Evolutionary conservation across 345 rosid genomes (phyloP), one percentile per base, ranked within the genome.

Genomic region (Citrus cavaleriei): DNA sequence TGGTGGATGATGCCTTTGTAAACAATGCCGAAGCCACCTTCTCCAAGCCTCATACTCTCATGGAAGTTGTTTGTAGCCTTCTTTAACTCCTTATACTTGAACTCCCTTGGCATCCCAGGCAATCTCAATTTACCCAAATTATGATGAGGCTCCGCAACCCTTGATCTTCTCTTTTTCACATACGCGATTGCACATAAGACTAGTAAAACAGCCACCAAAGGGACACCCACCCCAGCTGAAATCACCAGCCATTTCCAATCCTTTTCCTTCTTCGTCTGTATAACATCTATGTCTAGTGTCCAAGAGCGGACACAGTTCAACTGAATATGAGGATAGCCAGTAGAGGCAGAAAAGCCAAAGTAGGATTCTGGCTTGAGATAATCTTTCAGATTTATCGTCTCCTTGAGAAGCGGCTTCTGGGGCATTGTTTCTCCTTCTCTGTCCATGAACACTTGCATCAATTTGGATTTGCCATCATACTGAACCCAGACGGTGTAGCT

Each of bases 21-120:
- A 32, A 89, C 90, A 37, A 87, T 82, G 9, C 88, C 89, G 59
- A 87, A 87, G 51, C 92, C 89, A 24, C 92, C 92, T 76, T 87
- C 86, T 0, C 90, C 92, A 3, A 87, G 87, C 81, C 64, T 86
- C 82, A 74, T 78, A 16, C 82, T 84, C 64, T 81, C 83, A 28
- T 84, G 55, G 32, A 89, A 89, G 25, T 83, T 69, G 54, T 78
- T 75, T 0, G 89, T 85, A 0, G 89, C 92, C 51, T 55, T 81
- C 80, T 87, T 87, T 76, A 89, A 63, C 38, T 82, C 88, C 75
- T 77, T 72, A 34, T 73, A 86, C 80, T 73, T 81, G 77, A 84
- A 82, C 57, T 81, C 87, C 42, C 89, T 82, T 3, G 89, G 82
- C 89, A 86, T 84, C 12, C 86, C 89, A 1, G 89, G 86, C 78